Evolutionary conservation across 2,329 filamentous ascomycete species (phyloP).

Genomic region (Pseudogymnoascus sp.): DNA sequence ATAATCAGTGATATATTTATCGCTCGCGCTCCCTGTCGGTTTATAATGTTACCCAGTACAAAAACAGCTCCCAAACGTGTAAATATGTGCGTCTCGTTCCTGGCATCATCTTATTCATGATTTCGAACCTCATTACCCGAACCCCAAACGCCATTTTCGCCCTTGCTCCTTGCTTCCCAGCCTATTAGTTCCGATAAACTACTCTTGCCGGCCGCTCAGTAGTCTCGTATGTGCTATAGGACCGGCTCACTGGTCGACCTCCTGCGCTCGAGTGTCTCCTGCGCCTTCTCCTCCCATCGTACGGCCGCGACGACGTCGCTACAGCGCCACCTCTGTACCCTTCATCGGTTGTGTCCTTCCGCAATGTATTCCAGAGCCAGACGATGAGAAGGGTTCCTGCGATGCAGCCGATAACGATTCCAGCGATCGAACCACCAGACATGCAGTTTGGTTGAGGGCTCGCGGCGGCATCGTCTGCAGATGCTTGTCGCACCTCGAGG

Average conservation of each 20-base stretch:
- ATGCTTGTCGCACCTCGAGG: constrained; percentile 2
- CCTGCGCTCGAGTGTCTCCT: not conserved
- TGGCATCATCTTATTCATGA: not conserved
- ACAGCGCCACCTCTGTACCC: not conserved
- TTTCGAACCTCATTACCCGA: not conserved
- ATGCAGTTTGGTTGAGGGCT: constrained; percentile 9
- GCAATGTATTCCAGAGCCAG: constrained; percentile 1
- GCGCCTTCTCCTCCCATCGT: not conserved
- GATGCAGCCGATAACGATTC: constrained; percentile 11
- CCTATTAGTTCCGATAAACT: not conserved
- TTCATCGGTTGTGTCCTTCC: not conserved
- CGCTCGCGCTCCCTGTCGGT: not conserved
- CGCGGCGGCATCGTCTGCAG: not conserved
- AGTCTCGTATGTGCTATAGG: not conserved
- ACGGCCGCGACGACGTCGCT: not conserved
- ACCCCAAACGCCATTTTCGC: not conserved
- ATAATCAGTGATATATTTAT: constrained; percentile 1
- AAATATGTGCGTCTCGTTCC: constrained; percentile 2
- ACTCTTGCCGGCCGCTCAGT: constrained; percentile 1
- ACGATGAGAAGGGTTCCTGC: not conserved
- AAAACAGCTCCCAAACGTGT: not conserved
- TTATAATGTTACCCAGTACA: not conserved
- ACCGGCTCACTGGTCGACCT: constrained; percentile 1
- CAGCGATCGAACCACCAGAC: constrained; percentile 6
- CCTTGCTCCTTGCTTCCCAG: not conserved